phyloP scores from a whole-genome alignment of 2,329 filamentous ascomycete species.

The Fusarium austroafricanum region DNA sequence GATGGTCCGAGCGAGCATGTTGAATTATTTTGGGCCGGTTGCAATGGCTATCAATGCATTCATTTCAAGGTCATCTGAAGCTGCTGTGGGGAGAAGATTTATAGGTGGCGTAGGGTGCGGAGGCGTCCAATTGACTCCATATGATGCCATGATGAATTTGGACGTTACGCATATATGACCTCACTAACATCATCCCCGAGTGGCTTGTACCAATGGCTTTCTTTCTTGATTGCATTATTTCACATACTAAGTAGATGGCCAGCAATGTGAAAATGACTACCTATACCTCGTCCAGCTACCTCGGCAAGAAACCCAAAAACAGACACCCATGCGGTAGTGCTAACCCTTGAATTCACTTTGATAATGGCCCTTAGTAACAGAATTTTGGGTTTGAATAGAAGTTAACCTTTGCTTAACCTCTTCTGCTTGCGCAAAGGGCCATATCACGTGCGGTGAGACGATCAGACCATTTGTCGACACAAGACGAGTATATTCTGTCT shows the following conservation, averaged over 20 bases:
- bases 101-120: background rate
- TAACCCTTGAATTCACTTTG: background rate
- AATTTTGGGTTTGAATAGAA: background rate
- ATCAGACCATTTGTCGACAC: background rate
- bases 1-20: background rate
- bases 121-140: background rate
- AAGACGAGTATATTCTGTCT: background rate
- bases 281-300: background rate
- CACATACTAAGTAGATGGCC: background rate
- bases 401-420: background rate
- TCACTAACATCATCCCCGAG: background rate
- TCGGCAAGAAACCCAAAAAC: background rate
- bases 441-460: background rate
- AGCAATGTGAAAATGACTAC: background rate
- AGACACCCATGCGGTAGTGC: background rate
- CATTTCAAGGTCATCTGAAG: background rate
- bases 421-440: background rate
- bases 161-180: background rate
- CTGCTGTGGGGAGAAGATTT: background rate
- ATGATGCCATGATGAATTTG: background rate
- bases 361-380: background rate
- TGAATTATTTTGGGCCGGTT: background rate
- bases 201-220: background rate
- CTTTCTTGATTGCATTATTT: background rate
- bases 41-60: background rate